Conservation (phyloP, 2,329 filamentous ascomycete species). For the Penicillium fuscoglaucum region DNA sequence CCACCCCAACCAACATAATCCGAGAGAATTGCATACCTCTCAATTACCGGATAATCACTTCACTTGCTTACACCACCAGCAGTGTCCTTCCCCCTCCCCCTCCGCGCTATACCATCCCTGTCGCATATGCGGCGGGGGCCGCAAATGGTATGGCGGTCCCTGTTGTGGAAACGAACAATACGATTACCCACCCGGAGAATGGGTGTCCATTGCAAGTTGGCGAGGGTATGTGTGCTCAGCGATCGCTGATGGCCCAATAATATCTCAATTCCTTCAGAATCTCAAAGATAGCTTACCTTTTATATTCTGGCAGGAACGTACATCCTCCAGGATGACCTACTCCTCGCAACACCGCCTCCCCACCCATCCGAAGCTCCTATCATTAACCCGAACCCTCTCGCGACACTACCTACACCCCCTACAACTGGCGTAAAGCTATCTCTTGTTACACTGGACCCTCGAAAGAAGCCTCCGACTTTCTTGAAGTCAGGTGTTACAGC, state of each 20-base stretch:
- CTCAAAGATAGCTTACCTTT: constrained; percentile 23
- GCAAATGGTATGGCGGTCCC: constrained; percentile 67
- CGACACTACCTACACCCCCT: constrained; percentile 80
- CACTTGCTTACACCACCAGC: constrained; percentile 21
- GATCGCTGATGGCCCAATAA: neutral
- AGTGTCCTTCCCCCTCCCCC: constrained; percentile 83
- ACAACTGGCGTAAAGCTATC: constrained; percentile 83
- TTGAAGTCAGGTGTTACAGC: constrained; percentile 45
- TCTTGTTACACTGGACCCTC: constrained; percentile 69
- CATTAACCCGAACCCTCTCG: constrained; percentile 84
- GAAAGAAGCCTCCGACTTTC: constrained; percentile 46
- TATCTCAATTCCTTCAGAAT: neutral
- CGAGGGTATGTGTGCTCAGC: constrained; percentile 65
- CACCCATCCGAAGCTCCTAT: constrained; percentile 91
- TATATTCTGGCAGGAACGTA: constrained; percentile 69
- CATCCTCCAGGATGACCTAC: constrained; percentile 82
- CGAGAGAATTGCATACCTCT: neutral
- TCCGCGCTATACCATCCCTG: constrained; percentile 74
- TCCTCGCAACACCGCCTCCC: constrained; percentile 88
- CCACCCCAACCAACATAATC: neutral
- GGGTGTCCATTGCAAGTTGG: constrained; percentile 91
- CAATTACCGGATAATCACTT: neutral
- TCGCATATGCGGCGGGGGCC: constrained; percentile 70
- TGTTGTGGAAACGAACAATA: constrained; percentile 93
- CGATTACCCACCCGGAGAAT: constrained; percentile 73